These are phyloP conservation scores for Epichloe uncinata DNA, from an alignment of 2,329 filamentous ascomycete species.

Conservation along the genomic window DNA sequence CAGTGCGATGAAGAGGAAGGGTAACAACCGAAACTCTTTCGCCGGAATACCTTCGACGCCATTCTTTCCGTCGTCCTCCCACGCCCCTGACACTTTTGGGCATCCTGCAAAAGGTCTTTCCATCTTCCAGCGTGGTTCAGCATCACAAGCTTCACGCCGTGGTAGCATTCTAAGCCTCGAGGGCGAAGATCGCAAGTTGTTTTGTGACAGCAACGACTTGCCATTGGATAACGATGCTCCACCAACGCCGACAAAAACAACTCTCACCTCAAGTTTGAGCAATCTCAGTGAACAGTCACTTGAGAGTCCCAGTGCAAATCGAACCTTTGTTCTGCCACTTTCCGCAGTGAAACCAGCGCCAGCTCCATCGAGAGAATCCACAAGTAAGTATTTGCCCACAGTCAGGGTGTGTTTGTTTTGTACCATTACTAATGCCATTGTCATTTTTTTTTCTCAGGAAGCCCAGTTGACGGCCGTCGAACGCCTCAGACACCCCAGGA, in stretches of 20 bases:
- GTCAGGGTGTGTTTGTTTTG: conserved; percentile 6
- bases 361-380: conserved; percentile 22
- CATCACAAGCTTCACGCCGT: conserved; percentile 31
- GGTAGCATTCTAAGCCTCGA: conserved; percentile 73
- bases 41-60: conserved; percentile 64
- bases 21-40: conserved; percentile 56
- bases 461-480: conserved; percentile 43
- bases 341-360: conserved; percentile 23
- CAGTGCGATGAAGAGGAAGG: conserved; percentile 48
- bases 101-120: conserved; percentile 48
- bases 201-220: conserved; percentile 18
- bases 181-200: conserved; percentile 52
- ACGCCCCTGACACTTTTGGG: conserved; percentile 34
- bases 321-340: conserved; percentile 27
- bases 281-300: conserved; percentile 25
- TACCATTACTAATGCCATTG: not conserved
- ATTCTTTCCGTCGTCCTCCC: conserved; percentile 48
- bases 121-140: conserved; percentile 48
- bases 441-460: conserved; percentile 30
- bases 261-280: conserved; percentile 27
- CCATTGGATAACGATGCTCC: conserved; percentile 50
- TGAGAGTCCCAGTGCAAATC: conserved; percentile 35
- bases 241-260: conserved; percentile 84
- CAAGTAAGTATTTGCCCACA: conserved; percentile 29
- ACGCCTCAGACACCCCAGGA: conserved; percentile 73